These are phyloP conservation scores for Citrus unshiu DNA, from an alignment of 345 rosid species.

Conservation along the genomic window DNA sequence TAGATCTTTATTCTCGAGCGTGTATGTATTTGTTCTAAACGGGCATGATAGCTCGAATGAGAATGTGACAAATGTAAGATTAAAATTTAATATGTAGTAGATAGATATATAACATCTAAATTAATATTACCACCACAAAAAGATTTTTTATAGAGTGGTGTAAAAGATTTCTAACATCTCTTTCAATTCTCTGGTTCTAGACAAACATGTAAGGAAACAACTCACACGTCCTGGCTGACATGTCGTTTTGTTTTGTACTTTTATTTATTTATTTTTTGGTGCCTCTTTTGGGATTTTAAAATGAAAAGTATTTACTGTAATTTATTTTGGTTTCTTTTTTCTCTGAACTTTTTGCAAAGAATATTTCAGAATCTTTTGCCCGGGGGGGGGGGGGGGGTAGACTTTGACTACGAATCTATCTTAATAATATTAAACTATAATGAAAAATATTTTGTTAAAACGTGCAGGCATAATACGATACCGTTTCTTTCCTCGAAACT, in stretches of 20 bases:
- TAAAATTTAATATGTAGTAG: too few relatives aligned
- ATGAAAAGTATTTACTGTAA: too few relatives aligned
- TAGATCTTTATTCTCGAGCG: fast-evolving
- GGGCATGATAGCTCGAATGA: too few relatives aligned
- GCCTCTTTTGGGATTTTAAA: too few relatives aligned
- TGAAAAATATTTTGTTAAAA: too few relatives aligned
- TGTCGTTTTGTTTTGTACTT: neutral
- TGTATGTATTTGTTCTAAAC: fast-evolving
- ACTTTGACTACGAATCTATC: neutral
- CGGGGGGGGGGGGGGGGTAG: neutral
- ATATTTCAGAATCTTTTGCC: neutral
- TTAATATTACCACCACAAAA: too few relatives aligned
- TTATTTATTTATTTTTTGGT: too few relatives aligned
- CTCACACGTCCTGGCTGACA: neutral
- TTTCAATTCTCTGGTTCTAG: neutral
- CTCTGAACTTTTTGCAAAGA: neutral
- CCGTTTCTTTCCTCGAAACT: neutral
- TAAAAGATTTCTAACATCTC: neutral
- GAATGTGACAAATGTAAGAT: too few relatives aligned
- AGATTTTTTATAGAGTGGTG: too few relatives aligned
- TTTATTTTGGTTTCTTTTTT: too few relatives aligned
- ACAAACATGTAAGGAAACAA: neutral
- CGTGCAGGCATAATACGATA: neutral
- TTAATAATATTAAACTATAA: too few relatives aligned
- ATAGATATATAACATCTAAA: too few relatives aligned